Conservation (phyloP, 345 rosid genomes). For the Acer campestre region DNA sequence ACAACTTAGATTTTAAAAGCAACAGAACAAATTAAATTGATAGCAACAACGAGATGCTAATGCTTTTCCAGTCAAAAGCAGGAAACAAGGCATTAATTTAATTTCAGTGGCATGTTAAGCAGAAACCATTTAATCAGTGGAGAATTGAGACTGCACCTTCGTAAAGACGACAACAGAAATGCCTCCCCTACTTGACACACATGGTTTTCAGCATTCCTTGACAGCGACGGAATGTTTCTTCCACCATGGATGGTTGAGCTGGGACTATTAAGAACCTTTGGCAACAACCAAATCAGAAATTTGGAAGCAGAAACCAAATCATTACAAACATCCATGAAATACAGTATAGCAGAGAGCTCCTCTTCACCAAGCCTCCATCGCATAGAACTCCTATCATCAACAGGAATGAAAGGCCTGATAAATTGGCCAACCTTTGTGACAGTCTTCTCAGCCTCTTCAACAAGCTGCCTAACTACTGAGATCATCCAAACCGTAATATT, state of each 20-base stretch:
- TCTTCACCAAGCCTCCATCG: constrained; percentile 94
- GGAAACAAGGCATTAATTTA: background rate
- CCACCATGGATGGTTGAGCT: constrained; percentile 70
- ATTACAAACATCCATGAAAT: constrained; percentile 74
- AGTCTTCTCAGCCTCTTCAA: constrained; percentile 80
- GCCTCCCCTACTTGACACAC: constrained; percentile 84
- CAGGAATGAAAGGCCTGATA: constrained; percentile 51
- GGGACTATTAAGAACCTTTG: constrained; percentile 65
- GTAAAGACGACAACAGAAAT: constrained; percentile 69
- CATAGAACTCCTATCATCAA: constrained; percentile 57
- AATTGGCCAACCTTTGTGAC: constrained; percentile 60
- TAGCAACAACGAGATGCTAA: background rate
- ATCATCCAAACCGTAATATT: constrained; percentile 77
- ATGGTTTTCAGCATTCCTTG: constrained; percentile 70
- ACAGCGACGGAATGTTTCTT: constrained; percentile 54
- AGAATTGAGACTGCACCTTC: constrained; percentile 55
- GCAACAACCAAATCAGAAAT: constrained; percentile 89
- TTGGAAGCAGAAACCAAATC: constrained; percentile 76
- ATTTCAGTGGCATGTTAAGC: background rate
- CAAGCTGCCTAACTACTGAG: constrained; percentile 64
- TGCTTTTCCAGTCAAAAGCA: background rate
- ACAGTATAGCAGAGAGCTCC: constrained; percentile 73
- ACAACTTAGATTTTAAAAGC: background rate
- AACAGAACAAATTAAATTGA: background rate
- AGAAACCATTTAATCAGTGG: background rate